Base-by-base conservation (phyloP, 192 early-diverging fungal species). In the Rhizoclosmatium globosum region DNA sequence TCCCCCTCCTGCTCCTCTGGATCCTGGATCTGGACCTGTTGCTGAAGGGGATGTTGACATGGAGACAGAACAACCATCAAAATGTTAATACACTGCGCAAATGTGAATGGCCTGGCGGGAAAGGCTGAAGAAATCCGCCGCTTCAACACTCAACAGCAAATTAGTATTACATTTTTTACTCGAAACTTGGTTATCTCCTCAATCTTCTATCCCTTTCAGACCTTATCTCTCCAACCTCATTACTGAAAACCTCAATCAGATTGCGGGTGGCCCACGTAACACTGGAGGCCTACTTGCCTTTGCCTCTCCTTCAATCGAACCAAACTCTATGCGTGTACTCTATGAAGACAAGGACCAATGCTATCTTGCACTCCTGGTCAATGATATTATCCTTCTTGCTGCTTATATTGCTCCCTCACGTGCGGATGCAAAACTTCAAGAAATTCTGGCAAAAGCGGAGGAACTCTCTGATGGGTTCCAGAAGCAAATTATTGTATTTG, bases 171-270 rank as follows among this genome's bases (percentile, higher is more conserved):
- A 1, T 3, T 65, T 23, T n/a, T 38, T 65, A 38, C 13, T 65
- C 13, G 64, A 65, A 65, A 65, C 64, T 13, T 65, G 64, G 64
- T 38, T 65, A 17, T 65, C 64, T 38, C 64, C 64, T 1, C 17
- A 17, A 2, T 65, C 64, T 15, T 65, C 64, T 38, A 65, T 65
- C 4, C 64, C 64, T 3, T 65, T 65, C 39, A 17, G 64, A 65
- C 64, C 64, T 15, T 38, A 65, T 65, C n/a, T 65, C 17, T 65
- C 38, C 38, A 65, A 65, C 38, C 17, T 6, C 64, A 21, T 38
- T 2, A 65, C n/a, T 41, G 38, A 17, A 65, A 65, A 65, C 41
- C 17, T 6, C n/a, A 38, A 65, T 1, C 2, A 2, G 2, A 65
- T 2, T 6, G 64, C 4, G 2, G 64, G 64, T 23, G 2, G 64